Conservation (phyloP, 306 rosid genomes). For the Cucurbita moschata region DNA sequence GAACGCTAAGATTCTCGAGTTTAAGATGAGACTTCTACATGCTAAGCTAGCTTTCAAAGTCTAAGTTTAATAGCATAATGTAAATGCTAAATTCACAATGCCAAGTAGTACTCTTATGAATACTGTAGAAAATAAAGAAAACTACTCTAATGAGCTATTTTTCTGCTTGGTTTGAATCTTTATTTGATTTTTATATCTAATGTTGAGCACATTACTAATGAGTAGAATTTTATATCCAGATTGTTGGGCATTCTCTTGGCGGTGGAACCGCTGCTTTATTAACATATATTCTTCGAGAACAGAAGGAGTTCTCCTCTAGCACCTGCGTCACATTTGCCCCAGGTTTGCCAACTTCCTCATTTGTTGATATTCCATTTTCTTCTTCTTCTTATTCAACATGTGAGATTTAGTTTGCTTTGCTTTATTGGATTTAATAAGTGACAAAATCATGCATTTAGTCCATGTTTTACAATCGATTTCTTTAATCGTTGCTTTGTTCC, state of each 20-base stretch:
- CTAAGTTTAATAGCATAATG: too few relatives aligned
- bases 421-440: neutral
- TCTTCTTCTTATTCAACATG: neutral
- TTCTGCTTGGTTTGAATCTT: too few relatives aligned
- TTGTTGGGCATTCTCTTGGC: constrained; percentile 94
- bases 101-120: too few relatives aligned
- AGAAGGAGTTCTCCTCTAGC: constrained; percentile 53
- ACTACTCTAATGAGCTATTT: too few relatives aligned
- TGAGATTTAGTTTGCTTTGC: neutral
- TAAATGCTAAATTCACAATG: too few relatives aligned
- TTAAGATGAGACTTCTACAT: too few relatives aligned
- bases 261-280: constrained; percentile 96
- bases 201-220: neutral
- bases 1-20: too few relatives aligned
- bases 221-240: constrained; percentile 27
- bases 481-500: neutral
- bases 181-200: too few relatives aligned
- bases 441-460: neutral
- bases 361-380: neutral
- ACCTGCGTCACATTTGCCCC: constrained; percentile 88
- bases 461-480: neutral
- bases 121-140: too few relatives aligned
- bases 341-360: constrained; percentile 30
- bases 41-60: too few relatives aligned
- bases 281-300: constrained; percentile 84